Percentiles rank a stretch among this genome's conserved stretches.
These are phyloP conservation scores for Penicillium freii DNA, from an alignment of 2,329 filamentous ascomycete species.

Conservation along the genomic window DNA sequence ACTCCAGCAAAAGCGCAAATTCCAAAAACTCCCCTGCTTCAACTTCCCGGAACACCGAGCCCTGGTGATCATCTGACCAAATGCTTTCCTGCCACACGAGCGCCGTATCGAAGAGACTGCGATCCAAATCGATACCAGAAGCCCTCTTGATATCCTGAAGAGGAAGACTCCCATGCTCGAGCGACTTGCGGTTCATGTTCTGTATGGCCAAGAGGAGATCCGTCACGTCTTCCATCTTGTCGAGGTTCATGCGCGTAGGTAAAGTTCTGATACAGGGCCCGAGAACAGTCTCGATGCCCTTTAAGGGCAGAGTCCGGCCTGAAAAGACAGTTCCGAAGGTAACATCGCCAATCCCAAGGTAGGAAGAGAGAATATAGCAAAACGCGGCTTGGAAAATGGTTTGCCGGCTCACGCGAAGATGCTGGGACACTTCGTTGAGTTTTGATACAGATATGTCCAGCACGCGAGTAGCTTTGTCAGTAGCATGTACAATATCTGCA, in stretches of 20 bases:
- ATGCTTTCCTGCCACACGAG: constrained; percentile 83
- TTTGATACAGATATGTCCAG: constrained; percentile 38
- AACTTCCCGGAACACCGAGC: constrained; percentile 52
- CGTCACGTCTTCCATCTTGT: constrained; percentile 49
- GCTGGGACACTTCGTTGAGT: constrained; percentile 40
- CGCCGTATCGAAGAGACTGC: constrained; percentile 68
- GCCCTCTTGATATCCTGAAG: constrained; percentile 67
- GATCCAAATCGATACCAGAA: constrained; percentile 53
- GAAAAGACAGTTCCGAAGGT: constrained; percentile 78
- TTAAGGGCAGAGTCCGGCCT: constrained; percentile 70
- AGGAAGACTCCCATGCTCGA: constrained; percentile 63
- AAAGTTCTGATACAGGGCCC: constrained; percentile 78
- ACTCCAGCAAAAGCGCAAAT: constrained; percentile 71
- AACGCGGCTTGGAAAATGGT: constrained; percentile 73
- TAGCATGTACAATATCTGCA: constrained; percentile 26
- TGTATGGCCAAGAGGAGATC: constrained; percentile 67
- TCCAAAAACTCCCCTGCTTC: constrained; percentile 70
- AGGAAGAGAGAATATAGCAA: constrained; percentile 62
- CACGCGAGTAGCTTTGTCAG: constrained; percentile 27
- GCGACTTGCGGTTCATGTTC: constrained; percentile 60
- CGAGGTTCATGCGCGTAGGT: constrained; percentile 66
- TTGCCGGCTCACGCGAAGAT: constrained; percentile 59
- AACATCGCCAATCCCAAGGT: constrained; percentile 65
- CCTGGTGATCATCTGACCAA: constrained; percentile 32
- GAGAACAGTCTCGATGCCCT: constrained; percentile 67